Evolutionary conservation across 2,329 filamentous ascomycete species (phyloP), one percentile per base, ranked within the genome.

Genomic region (Xylogone sp.): DNA sequence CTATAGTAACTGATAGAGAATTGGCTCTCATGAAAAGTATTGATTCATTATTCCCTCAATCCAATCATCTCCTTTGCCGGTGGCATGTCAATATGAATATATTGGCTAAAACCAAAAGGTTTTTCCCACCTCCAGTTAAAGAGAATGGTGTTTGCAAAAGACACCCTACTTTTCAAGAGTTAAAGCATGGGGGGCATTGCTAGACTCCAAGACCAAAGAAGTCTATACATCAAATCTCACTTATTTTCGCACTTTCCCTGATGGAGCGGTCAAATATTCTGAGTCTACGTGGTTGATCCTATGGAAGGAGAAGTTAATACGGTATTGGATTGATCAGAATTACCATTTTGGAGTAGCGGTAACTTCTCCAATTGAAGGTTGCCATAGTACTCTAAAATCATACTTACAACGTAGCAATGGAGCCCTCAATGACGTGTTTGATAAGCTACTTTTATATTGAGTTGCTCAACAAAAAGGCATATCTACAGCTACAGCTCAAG

Each of bases 81-180:
- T 42, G 19, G 46, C 19, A 48, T 42, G 19, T 48, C 22, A 42
- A 48, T 22, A 48, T 48, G 19, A 48, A 48, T 27, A 22, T 48
- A 10, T 22, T 48, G 16, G 46, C 19, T 22, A 48, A 42, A 19
- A 20, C 29, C 13, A 39, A 39, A 39, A 18, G 24, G 12, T 48
- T 43, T 20, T 34, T 42, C 19, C 44, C 44, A 10, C 7, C 13
- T 8, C 8, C 13, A 31, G 7, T 13, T 31, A 13, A 31, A 31
- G 13, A 31, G 13, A 13, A 31, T 13, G 13, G 7, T 31, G 7
- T 31, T 8, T 8, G 13, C 13, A 8, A 7, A 31, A 31, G 27
- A 13, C 7, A 13, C 13, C 13, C 27, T 31, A 8, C 7, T 13
- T 8, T 8, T n/a, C n/a, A n/a, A n/a, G n/a, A n/a, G n/a, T n/a